These are phyloP conservation scores for Pythium coloratum DNA, from an alignment of 352 stramenopile genomes.

Conservation along the genomic window DNA sequence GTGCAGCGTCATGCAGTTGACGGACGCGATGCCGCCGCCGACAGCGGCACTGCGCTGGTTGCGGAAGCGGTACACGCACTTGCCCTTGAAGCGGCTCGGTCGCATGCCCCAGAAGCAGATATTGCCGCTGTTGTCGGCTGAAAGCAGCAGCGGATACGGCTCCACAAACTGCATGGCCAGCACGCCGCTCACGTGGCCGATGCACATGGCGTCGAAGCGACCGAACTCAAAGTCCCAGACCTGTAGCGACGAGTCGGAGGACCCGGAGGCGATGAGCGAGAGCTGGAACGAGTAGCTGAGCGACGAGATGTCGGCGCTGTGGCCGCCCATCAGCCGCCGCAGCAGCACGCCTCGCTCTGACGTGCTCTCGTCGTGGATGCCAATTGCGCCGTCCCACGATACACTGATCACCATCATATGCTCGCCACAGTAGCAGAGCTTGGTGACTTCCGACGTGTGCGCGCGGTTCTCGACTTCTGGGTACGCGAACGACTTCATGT, in stretches of 20 bases:
- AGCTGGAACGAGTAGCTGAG: constrained; percentile 73
- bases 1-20: constrained; percentile 49
- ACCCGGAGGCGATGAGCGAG: constrained; percentile 76
- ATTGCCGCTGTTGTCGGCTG: constrained; percentile 70
- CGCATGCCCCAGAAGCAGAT: constrained; percentile 79
- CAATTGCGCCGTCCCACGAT: constrained; percentile 83
- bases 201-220: constrained; percentile 67
- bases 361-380: constrained; percentile 85
- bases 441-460: constrained; percentile 72
- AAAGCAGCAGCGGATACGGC: constrained; percentile 66
- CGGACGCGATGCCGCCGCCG: constrained; percentile 40
- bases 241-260: constrained; percentile 67
- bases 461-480: constrained; percentile 60
- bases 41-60: constrained; percentile 41
- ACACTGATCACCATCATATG: constrained; percentile 83
- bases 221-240: constrained; percentile 91
- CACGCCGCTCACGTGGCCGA: constrained; percentile 71
- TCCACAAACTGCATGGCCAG: constrained; percentile 71
- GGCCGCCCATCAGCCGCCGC: constrained; percentile 67
- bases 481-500: constrained; percentile 88
- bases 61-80: constrained; percentile 74
- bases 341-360: constrained; percentile 77
- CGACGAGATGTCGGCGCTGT: constrained; percentile 77
- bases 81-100: constrained; percentile 61
- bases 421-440: constrained; percentile 81